A percentile compares a stretch with the other conserved stretches of the same genome.
Conservation (phyloP, 306 rosid genomes). For the Malus asiatica region DNA sequence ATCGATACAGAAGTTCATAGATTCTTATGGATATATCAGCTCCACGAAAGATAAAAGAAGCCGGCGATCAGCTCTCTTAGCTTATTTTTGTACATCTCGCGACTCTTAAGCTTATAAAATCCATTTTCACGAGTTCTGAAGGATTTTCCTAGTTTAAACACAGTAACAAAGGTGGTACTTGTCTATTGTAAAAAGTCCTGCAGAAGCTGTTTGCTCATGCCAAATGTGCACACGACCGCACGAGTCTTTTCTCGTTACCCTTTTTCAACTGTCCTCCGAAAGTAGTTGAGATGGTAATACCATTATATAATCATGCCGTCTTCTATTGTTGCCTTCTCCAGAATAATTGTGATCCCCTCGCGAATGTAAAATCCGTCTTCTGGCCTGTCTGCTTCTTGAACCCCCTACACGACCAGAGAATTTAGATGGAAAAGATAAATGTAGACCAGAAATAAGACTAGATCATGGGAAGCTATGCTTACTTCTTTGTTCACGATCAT, state of each 20-base stretch:
- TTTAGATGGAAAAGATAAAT: constrained; percentile 2
- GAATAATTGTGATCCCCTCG: constrained; percentile 59
- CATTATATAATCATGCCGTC: constrained; percentile 64
- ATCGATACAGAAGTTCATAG: neutral
- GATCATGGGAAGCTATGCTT: constrained; percentile 27
- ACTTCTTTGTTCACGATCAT: constrained; percentile 74
- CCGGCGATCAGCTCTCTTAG: neutral
- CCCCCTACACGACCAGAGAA: constrained; percentile 39
- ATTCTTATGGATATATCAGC: neutral
- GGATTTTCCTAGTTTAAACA: constrained; percentile 23
- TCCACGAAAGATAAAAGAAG: neutral
- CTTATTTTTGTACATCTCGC: constrained; percentile 30
- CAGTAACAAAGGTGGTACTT: constrained; percentile 13
- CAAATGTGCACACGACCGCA: neutral
- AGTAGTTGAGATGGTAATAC: neutral
- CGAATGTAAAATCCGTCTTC: constrained; percentile 80
- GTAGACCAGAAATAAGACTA: neutral
- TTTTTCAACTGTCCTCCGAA: constrained; percentile 1
- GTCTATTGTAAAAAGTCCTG: constrained; percentile 13
- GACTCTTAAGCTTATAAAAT: neutral
- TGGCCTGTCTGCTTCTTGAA: constrained; percentile 77
- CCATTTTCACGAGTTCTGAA: constrained; percentile 16
- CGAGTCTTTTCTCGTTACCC: constrained; percentile 9
- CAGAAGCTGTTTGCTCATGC: constrained; percentile 4
- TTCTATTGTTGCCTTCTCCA: constrained; percentile 67